Conservation (phyloP, 169 alveolate species). For the Plasmodium adleri region DNA sequence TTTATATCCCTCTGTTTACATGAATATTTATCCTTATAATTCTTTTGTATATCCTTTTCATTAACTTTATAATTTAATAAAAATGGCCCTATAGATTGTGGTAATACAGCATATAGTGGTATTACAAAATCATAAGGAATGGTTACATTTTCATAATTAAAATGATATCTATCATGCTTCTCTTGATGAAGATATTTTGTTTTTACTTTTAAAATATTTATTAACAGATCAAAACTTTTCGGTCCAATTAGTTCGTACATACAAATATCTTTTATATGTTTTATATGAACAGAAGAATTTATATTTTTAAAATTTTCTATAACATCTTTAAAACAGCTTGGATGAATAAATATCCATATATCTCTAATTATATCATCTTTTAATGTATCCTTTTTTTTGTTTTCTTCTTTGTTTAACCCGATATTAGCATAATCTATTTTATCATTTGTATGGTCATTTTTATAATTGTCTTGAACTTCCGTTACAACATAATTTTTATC, state of each 20-base stretch:
- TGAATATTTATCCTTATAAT: background rate
- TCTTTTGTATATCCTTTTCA: background rate
- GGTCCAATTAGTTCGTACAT: conserved; percentile 73
- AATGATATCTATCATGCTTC: conserved; percentile 21
- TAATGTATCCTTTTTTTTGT: background rate
- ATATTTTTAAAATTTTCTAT: conserved; percentile 16
- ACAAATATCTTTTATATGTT: conserved; percentile 68
- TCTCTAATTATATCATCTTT: conserved; percentile 37
- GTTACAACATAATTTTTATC: too few relatives aligned
- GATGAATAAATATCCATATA: conserved; percentile 67
- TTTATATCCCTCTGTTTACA: too few relatives aligned
- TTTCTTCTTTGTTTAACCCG: background rate
- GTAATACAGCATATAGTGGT: conserved; percentile 59
- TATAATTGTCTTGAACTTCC: too few relatives aligned
- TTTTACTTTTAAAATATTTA: conserved; percentile 54
- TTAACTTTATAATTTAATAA: conserved; percentile 23
- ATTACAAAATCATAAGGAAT: conserved; percentile 66
- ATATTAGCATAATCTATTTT: background rate
- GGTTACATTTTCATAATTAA: conserved; percentile 39
- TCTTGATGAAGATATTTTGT: conserved; percentile 15
- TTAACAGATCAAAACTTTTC: conserved; percentile 22
- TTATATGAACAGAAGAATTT: conserved; percentile 11
- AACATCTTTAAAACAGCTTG: conserved; percentile 30
- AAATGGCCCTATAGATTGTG: conserved; percentile 47
- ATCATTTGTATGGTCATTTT: background rate